Evolutionary conservation across 2,329 filamentous ascomycete species (phyloP), one percentile per base, ranked within the genome.

Genomic region (Sclerotinia spermophila): DNA sequence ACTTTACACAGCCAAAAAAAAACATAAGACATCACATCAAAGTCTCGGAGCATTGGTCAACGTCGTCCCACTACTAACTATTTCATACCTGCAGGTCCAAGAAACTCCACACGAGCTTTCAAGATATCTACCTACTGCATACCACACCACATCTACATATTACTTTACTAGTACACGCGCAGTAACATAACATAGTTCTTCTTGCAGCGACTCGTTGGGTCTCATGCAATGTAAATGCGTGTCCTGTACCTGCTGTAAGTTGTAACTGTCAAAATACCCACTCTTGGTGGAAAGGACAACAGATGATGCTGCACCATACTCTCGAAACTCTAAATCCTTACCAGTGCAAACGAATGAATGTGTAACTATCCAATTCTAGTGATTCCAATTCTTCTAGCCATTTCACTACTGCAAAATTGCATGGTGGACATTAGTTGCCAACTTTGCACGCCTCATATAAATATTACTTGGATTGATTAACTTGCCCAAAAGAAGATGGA

Each of bases 101-200:
- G 44, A 67, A 67, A 35, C 42, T 67, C 51, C 38, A 67, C 65
- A 58, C 38, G 51, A 67, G 38, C 53, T 58, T n/a, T 35, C 17
- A 6, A 13, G 21, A 27, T 56, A 21, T n/a, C 2, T 55, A 21
- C 35, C 2, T 55, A 42, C 64, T 24, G 51, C 30, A 55, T 33
- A 35, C 38, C 27, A 67, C n/a, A 33, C 38, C 7, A 33, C 15
- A 44, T 24, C n/a, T 33, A 33, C n/a, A 44, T 24, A 62, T 45
- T 45, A 62, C 59, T n/a, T n/a, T n/a, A n/a, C n/a, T n/a, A n/a
- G 33, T 45, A 33, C 40, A 21, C n/a, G n/a, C n/a, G 38, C 17
- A 42, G 7, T 5, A 21, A 2, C 27, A 24, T 33, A 62, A 33
- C 40, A 24, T 45, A 15, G n/a, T 27, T 24, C 13, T 10, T 15